These are phyloP conservation scores for Blastobotrys raffinosifermentans DNA, from an alignment of 1,139 yeast genomes.

Conservation along the genomic window DNA sequence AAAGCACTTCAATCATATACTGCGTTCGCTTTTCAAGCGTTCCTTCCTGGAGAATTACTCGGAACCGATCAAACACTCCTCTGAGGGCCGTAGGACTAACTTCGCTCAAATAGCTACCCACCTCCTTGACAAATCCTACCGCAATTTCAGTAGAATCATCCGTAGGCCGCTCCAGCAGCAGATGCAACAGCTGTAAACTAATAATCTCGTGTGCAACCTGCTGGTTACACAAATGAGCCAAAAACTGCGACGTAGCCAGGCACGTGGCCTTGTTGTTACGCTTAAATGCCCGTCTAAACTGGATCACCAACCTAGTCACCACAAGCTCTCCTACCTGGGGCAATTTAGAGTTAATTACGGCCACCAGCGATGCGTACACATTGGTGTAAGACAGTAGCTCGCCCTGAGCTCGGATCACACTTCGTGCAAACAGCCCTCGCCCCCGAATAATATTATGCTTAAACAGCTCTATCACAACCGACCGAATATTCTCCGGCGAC, in stretches of 20 bases:
- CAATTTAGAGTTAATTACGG: slow-evolving; percentile 59
- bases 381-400: slow-evolving; percentile 40
- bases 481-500: slow-evolving; percentile 43
- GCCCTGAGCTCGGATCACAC: slow-evolving; percentile 52
- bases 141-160: slow-evolving; percentile 49
- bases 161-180: slow-evolving; percentile 50
- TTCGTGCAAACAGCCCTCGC: slow-evolving; percentile 51
- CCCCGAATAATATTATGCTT: slow-evolving; percentile 52
- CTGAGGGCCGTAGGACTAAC: slow-evolving; percentile 41
- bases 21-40: slow-evolving; percentile 42
- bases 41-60: slow-evolving; percentile 56
- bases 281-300: slow-evolving; percentile 52
- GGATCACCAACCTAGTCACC: slow-evolving; percentile 48
- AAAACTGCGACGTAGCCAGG: slow-evolving; percentile 41
- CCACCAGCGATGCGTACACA: slow-evolving; percentile 52
- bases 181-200: slow-evolving; percentile 55
- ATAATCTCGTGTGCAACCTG: slow-evolving; percentile 60
- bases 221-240: slow-evolving; percentile 62
- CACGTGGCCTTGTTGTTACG: slow-evolving; percentile 44
- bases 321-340: slow-evolving; percentile 65
- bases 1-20: slow-evolving; percentile 46
- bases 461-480: slow-evolving; percentile 46
- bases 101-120: slow-evolving; percentile 43
- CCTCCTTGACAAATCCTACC: slow-evolving; percentile 38
- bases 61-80: slow-evolving; percentile 55